Evolutionary conservation across 345 rosid genomes (phyloP).

Genomic region (Linum usitatissimum): DNA sequence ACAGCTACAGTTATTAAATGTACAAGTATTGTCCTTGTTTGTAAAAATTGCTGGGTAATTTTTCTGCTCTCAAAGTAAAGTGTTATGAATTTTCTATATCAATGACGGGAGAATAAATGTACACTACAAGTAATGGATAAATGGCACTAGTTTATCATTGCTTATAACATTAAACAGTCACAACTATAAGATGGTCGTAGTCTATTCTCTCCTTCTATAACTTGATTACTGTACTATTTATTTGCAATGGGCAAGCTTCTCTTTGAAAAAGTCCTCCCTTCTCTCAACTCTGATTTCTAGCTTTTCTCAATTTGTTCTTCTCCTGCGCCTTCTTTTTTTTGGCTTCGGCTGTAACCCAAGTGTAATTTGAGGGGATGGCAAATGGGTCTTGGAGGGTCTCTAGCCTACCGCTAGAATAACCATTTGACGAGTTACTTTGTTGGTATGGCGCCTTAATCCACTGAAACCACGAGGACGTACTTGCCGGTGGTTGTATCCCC

Average conservation of each 20-base stretch:
- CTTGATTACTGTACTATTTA: neutral
- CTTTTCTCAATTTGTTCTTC: conserved; percentile 63
- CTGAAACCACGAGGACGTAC: conserved; percentile 88
- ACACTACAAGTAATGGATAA: too few species aligned
- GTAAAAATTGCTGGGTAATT: too few species aligned
- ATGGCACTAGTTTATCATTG: too few species aligned
- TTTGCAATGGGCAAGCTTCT: neutral
- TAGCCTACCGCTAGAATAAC: conserved; percentile 41
- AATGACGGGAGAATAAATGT: too few species aligned
- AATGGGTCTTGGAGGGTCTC: conserved; percentile 68
- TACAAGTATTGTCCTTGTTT: too few species aligned
- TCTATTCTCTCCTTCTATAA: neutral
- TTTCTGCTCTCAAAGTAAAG: too few species aligned
- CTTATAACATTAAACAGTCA: conserved; percentile 3
- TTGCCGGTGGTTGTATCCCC: conserved; percentile 26
- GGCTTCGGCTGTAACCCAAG: conserved; percentile 71
- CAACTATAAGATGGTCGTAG: neutral
- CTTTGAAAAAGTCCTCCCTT: neutral
- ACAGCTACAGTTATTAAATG: too few species aligned
- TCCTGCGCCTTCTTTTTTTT: conserved; percentile 92
- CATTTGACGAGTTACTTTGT: conserved; percentile 37
- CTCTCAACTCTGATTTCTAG: conserved; percentile 19
- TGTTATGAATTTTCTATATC: too few species aligned
- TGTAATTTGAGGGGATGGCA: conserved; percentile 59
- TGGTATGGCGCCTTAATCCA: conserved; percentile 77